Percentiles rank a stretch among this genome's conserved stretches.
These are phyloP conservation scores for Elsinoe australis DNA, from an alignment of 2,329 filamentous ascomycete species.

Conservation along the genomic window DNA sequence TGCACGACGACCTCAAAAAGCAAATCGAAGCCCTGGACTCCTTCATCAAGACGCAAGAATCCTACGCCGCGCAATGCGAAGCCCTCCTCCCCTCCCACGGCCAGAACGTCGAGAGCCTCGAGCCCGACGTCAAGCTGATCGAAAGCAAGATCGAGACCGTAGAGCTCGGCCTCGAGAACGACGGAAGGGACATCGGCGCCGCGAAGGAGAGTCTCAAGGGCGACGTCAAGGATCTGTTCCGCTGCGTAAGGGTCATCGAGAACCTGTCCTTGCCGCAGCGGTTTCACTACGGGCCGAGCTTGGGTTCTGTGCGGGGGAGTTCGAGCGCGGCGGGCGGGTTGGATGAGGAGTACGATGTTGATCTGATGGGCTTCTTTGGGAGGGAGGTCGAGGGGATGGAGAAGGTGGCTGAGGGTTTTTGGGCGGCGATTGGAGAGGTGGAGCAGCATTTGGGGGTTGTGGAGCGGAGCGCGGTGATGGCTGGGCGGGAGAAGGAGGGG, in stretches of 20 bases:
- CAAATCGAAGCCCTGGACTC: slow-evolving; percentile 71
- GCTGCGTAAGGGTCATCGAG: slow-evolving; percentile 65
- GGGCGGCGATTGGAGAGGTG: slow-evolving; percentile 40
- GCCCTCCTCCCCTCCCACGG: slow-evolving; percentile 56
- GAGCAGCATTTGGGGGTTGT: slow-evolving; percentile 44
- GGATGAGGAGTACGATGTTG: slow-evolving; percentile 35
- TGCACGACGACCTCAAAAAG: slow-evolving; percentile 71
- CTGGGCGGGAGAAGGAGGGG: slow-evolving; percentile 28
- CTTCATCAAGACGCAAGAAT: slow-evolving; percentile 71
- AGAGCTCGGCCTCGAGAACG: slow-evolving; percentile 55
- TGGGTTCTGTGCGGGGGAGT: slow-evolving; percentile 21
- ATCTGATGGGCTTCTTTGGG: slow-evolving; percentile 42
- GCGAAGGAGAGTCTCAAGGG: slow-evolving; percentile 52
- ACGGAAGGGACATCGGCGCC: slow-evolving; percentile 52
- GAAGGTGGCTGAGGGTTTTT: slow-evolving; percentile 35
- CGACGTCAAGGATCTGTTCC: slow-evolving; percentile 61
- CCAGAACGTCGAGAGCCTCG: slow-evolving; percentile 56
- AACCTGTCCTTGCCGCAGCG: slow-evolving; percentile 63
- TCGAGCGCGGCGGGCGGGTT: slow-evolving; percentile 20
- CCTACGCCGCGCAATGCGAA: slow-evolving; percentile 67
- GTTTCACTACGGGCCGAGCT: slow-evolving; percentile 45
- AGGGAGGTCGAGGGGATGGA: slow-evolving; percentile 35
- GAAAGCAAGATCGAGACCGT: slow-evolving; percentile 55
- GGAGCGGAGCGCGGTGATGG: slow-evolving; percentile 37
- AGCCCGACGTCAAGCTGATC: slow-evolving; percentile 58